phyloP scores from a whole-genome alignment of 2,329 filamentous ascomycete genomes.

The Aspergillus quadricinctus region DNA sequence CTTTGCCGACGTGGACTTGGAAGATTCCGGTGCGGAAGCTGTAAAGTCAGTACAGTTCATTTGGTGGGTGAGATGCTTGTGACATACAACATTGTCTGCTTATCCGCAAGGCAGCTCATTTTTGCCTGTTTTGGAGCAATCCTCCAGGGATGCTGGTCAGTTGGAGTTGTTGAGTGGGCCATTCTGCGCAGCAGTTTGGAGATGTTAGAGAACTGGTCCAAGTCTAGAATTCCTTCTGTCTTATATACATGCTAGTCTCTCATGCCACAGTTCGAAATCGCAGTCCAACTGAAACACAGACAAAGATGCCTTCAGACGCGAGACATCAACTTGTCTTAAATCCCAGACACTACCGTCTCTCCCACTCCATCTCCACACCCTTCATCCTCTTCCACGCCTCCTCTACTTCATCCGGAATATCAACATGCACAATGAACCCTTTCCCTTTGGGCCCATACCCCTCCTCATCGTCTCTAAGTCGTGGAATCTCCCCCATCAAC shows the following conservation, averaged over 20 bases:
- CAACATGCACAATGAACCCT: constrained; percentile 43
- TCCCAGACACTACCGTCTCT: not conserved
- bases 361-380: not conserved
- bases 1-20: not conserved
- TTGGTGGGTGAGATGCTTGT: not conserved
- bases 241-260: not conserved
- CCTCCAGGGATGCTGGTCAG: not conserved
- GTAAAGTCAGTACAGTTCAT: not conserved
- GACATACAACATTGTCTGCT: not conserved
- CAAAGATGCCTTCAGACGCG: not conserved
- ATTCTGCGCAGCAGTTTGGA: not conserved
- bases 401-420: constrained; percentile 36
- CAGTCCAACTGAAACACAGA: not conserved
- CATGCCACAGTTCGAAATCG: not conserved
- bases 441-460: constrained; percentile 45
- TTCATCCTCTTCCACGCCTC: constrained; percentile 26
- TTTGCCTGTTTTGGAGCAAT: not conserved
- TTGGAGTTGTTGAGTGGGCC: not conserved
- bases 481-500: constrained; percentile 42
- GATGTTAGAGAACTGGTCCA: not conserved
- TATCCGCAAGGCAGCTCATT: not conserved
- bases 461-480: constrained; percentile 39
- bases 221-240: not conserved
- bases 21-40: not conserved
- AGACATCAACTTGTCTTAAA: not conserved